Evolutionary conservation across 331 rosid genomes (phyloP).

Genomic region (Malus hybrid): DNA sequence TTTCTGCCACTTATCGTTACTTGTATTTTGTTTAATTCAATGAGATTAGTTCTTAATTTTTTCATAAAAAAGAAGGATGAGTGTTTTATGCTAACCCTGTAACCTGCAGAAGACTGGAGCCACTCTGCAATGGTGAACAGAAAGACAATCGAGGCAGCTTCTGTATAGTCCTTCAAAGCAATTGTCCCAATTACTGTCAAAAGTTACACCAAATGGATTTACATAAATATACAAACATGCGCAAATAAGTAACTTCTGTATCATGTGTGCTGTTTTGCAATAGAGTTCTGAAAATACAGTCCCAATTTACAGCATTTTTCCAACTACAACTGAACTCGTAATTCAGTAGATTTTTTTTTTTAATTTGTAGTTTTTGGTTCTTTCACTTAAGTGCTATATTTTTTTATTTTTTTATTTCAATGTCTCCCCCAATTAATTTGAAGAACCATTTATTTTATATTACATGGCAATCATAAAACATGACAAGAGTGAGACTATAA

Average conservation of each 20-base stretch:
- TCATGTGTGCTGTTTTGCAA: too few relatives aligned
- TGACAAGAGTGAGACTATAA: too few relatives aligned
- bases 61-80: neutral
- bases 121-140: constrained; percentile 86
- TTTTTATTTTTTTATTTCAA: too few relatives aligned
- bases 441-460: too few relatives aligned
- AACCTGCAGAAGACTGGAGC: constrained; percentile 81
- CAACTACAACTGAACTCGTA: too few relatives aligned
- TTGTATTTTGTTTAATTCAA: too few relatives aligned
- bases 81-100: constrained; percentile 46
- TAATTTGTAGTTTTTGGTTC: neutral
- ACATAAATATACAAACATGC: too few relatives aligned
- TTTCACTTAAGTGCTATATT: too few relatives aligned
- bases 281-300: neutral
- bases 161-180: constrained; percentile 59
- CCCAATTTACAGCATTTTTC: neutral
- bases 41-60: neutral
- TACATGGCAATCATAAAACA: too few relatives aligned
- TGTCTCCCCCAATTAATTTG: too few relatives aligned
- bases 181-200: constrained; percentile 70
- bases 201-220: neutral
- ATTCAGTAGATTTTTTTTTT: neutral
- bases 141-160: constrained; percentile 86
- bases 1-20: neutral
- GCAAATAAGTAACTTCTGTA: too few relatives aligned